Base-by-base conservation (phyloP, 129 eudicot species). In the Glebionis coronaria region DNA sequence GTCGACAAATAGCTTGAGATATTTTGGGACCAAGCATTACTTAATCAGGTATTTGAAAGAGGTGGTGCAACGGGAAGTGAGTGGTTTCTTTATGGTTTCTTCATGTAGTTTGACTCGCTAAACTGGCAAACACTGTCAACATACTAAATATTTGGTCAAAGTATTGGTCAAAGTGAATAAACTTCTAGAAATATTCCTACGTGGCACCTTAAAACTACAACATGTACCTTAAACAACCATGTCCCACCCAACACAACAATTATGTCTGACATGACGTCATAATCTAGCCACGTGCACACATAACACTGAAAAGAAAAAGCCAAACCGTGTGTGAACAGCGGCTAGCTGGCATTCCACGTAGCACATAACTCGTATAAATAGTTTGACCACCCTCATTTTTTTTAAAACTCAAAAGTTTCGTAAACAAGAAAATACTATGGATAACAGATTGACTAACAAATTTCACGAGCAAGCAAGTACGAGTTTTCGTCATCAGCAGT, bases 291-390 rank as follows among this genome's bases (percentile, higher is more conserved):
- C 73, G 78, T 78, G 74, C 19, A 31, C 64, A 71, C 65, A 28
- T 15, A 28, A 28, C 45, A 9, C 10, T 35, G 1, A 11, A 27
- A 5, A 28, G 0, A 2, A 4, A n/a, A 14, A 2, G n/a, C 40
- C 68, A 51, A 64, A n/a, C 83, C 88, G 88, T 70, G 88, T 77
- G 54, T 12, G 55, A 60, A 25, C 52, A 63, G 85, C 40, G 83
- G 73, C 65, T 61, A 76, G 75, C 60, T 79, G 84, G 77, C 82
- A 73, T 28, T 23, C 69, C 79, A 76, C 57, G 67, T 72, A 18
- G 18, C 70, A 66, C 5, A 16, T 63, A 50, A 58, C 21, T 13
- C 38, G 56, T 72, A 78, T 65, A 67, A 50, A 60, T 75, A 59
- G 64, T 58, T 71, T 72, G 73, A 66, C 77, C 70, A 15, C 3